Evolutionary conservation across 768 basidiomycete genomes (phyloP).

Genomic region (Serpula lacrymans): DNA sequence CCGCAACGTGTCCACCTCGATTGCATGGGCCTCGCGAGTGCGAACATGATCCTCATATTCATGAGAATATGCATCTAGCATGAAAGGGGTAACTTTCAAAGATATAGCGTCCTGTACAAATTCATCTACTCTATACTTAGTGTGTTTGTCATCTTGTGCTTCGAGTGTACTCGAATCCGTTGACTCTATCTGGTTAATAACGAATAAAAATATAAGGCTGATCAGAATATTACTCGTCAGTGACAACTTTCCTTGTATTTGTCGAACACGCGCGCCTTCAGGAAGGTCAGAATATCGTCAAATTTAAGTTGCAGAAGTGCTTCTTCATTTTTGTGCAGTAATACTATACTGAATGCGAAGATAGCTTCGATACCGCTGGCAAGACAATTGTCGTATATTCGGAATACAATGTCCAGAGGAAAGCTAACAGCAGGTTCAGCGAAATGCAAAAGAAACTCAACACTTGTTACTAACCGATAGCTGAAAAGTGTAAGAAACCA

Average conservation of each 20-base stretch:
- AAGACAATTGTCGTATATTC: conserved; percentile 94
- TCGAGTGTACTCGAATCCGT: conserved; percentile 23
- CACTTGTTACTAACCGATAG: conserved; percentile 60
- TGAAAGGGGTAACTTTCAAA: conserved; percentile 89
- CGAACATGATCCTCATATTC: conserved; percentile 84
- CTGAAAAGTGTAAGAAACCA: conserved; percentile 99
- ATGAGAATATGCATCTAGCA: conserved; percentile 86
- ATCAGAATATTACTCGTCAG: conserved; percentile 1
- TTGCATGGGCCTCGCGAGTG: conserved; percentile 75
- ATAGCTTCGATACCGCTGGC: conserved; percentile 97
- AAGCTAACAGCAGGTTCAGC: conserved; percentile 51
- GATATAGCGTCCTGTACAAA: conserved; percentile 88
- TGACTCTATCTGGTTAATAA: conserved; percentile 22
- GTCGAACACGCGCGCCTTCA: conserved; percentile 82
- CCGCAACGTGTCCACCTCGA: conserved; percentile 79
- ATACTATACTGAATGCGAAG: conserved; percentile 87
- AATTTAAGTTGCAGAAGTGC: conserved; percentile 78
- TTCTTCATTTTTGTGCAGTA: conserved; percentile 88
- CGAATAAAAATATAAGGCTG: neutral
- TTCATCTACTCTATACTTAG: conserved; percentile 65
- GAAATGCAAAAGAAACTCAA: neutral
- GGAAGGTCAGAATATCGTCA: conserved; percentile 82
- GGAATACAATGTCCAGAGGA: conserved; percentile 89
- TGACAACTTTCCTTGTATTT: conserved; percentile 55
- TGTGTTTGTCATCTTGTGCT: conserved; percentile 11